Base-by-base conservation (phyloP, 768 basidiomycete genomes). In the Suillus fuscotomentosus region DNA sequence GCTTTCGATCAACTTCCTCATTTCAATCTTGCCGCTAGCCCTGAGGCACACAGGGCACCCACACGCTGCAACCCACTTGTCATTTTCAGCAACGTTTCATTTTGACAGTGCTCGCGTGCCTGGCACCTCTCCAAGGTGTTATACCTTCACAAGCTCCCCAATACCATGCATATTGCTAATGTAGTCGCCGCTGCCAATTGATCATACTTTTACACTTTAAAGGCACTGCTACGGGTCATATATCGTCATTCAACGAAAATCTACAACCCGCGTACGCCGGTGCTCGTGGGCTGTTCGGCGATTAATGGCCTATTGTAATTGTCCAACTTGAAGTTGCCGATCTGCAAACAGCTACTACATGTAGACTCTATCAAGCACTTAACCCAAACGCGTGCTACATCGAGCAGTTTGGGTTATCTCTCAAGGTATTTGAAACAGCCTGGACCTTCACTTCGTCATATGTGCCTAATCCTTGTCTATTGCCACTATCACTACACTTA, bases 31-130 rank as follows among this genome's bases (percentile, higher is more conserved):
- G 53, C 48, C 36, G 55, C 51, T 39, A 55, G 62, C 62, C 54
- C 62, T 63, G 55, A 63, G 62, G 63, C 65, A 59, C 63, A 39
- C 62, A 63, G 64, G 64, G 51, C 24, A 62, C n/a, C 64, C 57
- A 59, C 64, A 65, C 24, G 64, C 64, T 65, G 64, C 54, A 65
- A 47, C 50, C 36, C 64, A 54, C 51, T 47, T 47, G 60, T 63
- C 64, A 62, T 38, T 55, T 62, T 54, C 50, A 65, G 24, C 51
- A 62, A 38, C 41, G 38, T 62, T 65, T 63, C 64, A 62, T 63
- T 65, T 57, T 59, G 57, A 42, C 47, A 63, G 59, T 60, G 43
- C 41, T 64, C 65, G 48, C 60, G 65, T 66, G 63, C 65, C 65
- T 66, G 63, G 11, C 57, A 27, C 24, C 56, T 10, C 22, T 39